phyloP scores from a whole-genome alignment of 1,139 yeast species.

The Sugiyamaella japonica region DNA sequence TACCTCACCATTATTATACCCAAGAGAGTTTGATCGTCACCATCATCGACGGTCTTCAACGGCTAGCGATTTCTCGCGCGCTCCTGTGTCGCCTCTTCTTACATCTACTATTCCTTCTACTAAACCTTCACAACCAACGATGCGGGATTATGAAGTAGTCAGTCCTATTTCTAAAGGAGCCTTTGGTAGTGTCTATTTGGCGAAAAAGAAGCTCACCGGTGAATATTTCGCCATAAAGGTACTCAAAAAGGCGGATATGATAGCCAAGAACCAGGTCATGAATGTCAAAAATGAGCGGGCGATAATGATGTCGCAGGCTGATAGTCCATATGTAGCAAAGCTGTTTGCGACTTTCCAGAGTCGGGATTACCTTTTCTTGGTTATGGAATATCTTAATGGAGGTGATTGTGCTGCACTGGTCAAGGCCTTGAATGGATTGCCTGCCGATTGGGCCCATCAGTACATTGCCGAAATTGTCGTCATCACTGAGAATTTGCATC shows the following conservation, averaged over 20 bases:
- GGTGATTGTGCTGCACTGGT: slow-evolving; percentile 93
- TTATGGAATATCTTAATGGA: slow-evolving; percentile 95
- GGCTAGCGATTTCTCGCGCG: slow-evolving; percentile 39
- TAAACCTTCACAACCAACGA: slow-evolving; percentile 57
- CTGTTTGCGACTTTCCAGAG: slow-evolving; percentile 88
- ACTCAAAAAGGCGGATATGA: slow-evolving; percentile 92
- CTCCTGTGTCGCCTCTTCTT: slow-evolving; percentile 80
- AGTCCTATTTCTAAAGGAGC: slow-evolving; percentile 98
- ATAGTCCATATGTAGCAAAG: slow-evolving; percentile 91
- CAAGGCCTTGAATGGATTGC: slow-evolving; percentile 78
- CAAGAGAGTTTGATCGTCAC: slow-evolving; percentile 30
- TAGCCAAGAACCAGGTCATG: slow-evolving; percentile 92
- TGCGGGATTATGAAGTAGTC: slow-evolving; percentile 83
- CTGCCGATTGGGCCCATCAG: slow-evolving; percentile 76
- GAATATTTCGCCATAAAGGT: slow-evolving; percentile 96
- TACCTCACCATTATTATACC: slow-evolving; percentile 35
- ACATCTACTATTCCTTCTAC: slow-evolving; percentile 56
- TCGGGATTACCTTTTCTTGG: slow-evolving; percentile 80
- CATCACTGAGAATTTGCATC: slow-evolving; percentile 87
- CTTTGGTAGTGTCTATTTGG: slow-evolving; percentile 90
- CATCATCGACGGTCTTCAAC: slow-evolving; percentile 35
- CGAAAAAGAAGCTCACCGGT: slow-evolving; percentile 80
- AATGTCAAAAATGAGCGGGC: slow-evolving; percentile 95
- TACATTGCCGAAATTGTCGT: slow-evolving; percentile 88
- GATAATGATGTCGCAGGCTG: slow-evolving; percentile 95